Evolutionary conservation across 805 yeast species (phyloP).

Genomic region (Saccharomycopsis microspora): DNA sequence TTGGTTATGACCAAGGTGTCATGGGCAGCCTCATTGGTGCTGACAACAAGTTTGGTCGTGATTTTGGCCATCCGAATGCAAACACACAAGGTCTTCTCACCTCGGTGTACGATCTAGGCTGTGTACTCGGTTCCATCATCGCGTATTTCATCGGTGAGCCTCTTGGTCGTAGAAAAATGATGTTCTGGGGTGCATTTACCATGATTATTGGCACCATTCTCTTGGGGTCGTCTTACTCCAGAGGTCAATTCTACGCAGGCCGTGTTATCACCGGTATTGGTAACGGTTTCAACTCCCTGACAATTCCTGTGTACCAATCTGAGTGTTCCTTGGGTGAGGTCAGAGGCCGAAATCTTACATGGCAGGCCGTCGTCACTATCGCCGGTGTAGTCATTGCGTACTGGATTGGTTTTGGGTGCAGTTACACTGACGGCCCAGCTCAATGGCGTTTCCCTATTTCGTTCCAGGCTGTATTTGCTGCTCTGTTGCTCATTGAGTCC

Average conservation of each 20-base stretch:
- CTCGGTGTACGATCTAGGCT: constrained; percentile 57
- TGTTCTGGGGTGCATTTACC: constrained; percentile 36
- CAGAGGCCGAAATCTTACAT: constrained; percentile 39
- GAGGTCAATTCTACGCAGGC: constrained; percentile 65
- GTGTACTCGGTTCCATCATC: constrained; percentile 41
- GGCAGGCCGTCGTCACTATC: constrained; percentile 51
- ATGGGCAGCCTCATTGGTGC: constrained; percentile 56
- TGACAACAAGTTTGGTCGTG: constrained; percentile 14
- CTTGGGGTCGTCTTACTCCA: constrained; percentile 39
- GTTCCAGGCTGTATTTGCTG: constrained; percentile 40
- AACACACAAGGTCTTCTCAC: constrained; percentile 63
- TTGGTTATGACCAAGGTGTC: constrained; percentile 73
- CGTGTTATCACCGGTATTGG: constrained; percentile 65
- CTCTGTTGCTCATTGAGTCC: constrained; percentile 2
- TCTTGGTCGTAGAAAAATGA: constrained; percentile 56
- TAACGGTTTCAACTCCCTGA: constrained; percentile 62
- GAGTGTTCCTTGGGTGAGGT: constrained; percentile 55
- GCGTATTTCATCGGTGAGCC: constrained; percentile 47
- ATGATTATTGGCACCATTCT: constrained; percentile 49
- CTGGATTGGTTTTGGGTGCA: constrained; percentile 57
- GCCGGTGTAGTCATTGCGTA: constrained; percentile 60
- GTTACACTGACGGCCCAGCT: constrained; percentile 29
- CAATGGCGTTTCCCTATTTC: constrained; percentile 67
- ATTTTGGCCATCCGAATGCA: constrained; percentile 24
- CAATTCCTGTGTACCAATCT: constrained; percentile 72